Conservation (phyloP, 768 basidiomycete species). For the Termitomyces sp. region DNA sequence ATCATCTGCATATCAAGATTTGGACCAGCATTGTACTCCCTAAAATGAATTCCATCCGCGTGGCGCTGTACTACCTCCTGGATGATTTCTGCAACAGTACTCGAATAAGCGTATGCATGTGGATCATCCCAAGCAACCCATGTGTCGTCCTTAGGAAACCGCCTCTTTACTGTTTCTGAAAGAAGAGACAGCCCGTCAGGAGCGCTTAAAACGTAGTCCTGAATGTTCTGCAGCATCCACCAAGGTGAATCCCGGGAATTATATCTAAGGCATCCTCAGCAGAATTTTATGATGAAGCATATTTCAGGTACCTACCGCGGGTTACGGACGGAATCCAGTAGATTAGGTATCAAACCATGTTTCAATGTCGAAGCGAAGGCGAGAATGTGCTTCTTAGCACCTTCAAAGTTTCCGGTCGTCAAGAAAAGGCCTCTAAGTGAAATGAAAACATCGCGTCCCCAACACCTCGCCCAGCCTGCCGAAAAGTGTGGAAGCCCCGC, state of each 20-base stretch:
- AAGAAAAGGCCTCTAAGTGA: conserved; percentile 90
- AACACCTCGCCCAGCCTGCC: conserved; percentile 90
- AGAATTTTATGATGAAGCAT: neutral
- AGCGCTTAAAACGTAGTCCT: conserved; percentile 81
- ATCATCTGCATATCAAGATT: conserved; percentile 98
- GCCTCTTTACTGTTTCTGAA: conserved; percentile 77
- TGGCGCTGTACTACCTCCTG: conserved; percentile 96
- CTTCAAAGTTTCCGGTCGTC: conserved; percentile 84
- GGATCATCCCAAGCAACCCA: conserved; percentile 92
- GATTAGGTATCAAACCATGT: conserved; percentile 94
- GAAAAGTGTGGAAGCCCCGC: conserved; percentile 96
- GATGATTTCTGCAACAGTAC: conserved; percentile 87
- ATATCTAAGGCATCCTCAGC: conserved; percentile 41
- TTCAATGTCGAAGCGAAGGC: conserved; percentile 91
- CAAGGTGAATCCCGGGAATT: conserved; percentile 98
- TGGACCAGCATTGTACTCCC: conserved; percentile 94
- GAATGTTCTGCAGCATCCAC: conserved; percentile 99
- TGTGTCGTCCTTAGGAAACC: conserved; percentile 90
- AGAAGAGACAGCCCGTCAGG: conserved; percentile 83
- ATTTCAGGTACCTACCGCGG: conserved; percentile 53
- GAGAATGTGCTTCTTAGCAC: conserved; percentile 84
- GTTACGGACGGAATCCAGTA: conserved; percentile 82
- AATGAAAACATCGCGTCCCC: conserved; percentile 95
- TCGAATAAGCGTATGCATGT: conserved; percentile 74
- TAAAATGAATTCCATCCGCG: conserved; percentile 86